Percentiles rank a stretch among this genome's conserved stretches.
phyloP scores from a whole-genome alignment of 1,284 basidiomycete genomes.

The Cutaneotrichosporon cyanovorans region DNA sequence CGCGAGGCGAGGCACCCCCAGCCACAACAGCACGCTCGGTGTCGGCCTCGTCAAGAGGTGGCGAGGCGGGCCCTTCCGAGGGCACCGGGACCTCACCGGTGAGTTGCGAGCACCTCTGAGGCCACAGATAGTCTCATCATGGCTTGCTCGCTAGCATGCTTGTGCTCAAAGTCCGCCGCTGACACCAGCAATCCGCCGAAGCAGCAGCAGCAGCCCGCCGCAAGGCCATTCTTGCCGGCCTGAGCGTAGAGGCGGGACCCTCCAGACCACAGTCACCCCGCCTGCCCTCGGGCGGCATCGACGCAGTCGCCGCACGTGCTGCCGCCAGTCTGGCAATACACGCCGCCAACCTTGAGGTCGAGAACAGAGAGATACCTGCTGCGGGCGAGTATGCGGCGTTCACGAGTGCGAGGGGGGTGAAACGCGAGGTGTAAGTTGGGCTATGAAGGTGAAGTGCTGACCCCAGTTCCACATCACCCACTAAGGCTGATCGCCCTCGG shows the following conservation, averaged over 20 bases:
- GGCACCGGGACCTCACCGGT: no score
- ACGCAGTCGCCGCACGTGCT: slow-evolving; percentile 24
- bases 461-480: slow-evolving; percentile 9
- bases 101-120: no score
- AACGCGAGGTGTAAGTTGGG: slow-evolving; percentile 28
- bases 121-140: no score
- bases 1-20: no score
- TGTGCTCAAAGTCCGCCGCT: not conserved
- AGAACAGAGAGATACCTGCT: slow-evolving; percentile 6
- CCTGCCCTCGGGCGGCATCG: slow-evolving; percentile 29
- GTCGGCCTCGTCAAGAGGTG: no score
- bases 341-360: slow-evolving; percentile 7
- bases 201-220: slow-evolving; percentile 12
- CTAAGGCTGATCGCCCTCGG: slow-evolving; percentile 4
- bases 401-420: slow-evolving; percentile 34
- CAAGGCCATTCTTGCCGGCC: slow-evolving; percentile 16
- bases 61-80: no score
- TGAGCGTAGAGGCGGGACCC: slow-evolving; percentile 1
- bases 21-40: no score
- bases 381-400: slow-evolving; percentile 21
- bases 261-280: slow-evolving; percentile 21
- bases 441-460: no score
- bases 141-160: no score
- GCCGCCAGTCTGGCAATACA: slow-evolving; percentile 10
- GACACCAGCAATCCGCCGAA: not conserved